These are phyloP conservation scores for Tolypocladium tundrense DNA, from an alignment of 2,329 filamentous ascomycete genomes.

Conservation along the genomic window DNA sequence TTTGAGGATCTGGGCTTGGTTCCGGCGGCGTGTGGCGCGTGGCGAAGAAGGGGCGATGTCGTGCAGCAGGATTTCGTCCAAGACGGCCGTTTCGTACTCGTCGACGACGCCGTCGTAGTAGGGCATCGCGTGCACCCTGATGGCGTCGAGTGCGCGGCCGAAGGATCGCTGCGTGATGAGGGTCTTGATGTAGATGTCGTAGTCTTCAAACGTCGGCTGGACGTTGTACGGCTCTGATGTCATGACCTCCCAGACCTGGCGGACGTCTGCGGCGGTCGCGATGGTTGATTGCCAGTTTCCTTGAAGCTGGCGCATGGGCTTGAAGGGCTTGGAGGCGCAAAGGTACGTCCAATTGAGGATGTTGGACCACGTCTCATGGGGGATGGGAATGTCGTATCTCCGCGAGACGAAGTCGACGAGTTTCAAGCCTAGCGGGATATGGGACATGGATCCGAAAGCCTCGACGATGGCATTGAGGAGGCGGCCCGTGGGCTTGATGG, in stretches of 20 bases:
- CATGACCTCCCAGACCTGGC: conserved; percentile 50
- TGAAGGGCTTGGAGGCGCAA: conserved; percentile 29
- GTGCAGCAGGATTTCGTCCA: conserved; percentile 22
- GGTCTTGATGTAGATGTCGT: conserved; percentile 31
- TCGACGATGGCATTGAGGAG: conserved; percentile 60
- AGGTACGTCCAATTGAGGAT: conserved; percentile 59
- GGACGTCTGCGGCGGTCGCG: conserved; percentile 32
- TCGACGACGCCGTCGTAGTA: conserved; percentile 18
- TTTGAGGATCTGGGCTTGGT: conserved; percentile 17
- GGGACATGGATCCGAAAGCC: conserved; percentile 54
- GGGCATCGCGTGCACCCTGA: conserved; percentile 30
- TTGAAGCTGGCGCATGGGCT: conserved; percentile 24
- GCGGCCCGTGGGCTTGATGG: conserved; percentile 44
- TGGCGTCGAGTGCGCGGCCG: conserved; percentile 22
- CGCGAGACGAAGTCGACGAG: conserved; percentile 53
- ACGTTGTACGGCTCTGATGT: conserved; percentile 45
- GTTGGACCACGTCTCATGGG: conserved; percentile 50
- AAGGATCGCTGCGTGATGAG: conserved; percentile 21
- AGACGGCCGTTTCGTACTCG: conserved; percentile 15
- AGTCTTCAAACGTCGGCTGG: conserved; percentile 46
- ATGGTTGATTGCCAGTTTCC: conserved; percentile 16
- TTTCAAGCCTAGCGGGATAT: conserved; percentile 47
- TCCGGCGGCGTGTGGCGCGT: conserved; percentile 13
- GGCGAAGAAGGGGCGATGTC: conserved; percentile 8
- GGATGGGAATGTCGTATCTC: conserved; percentile 47